These are phyloP conservation scores for Babesia ovis DNA, from an alignment of 169 alveolate genomes.

Conservation along the genomic window DNA sequence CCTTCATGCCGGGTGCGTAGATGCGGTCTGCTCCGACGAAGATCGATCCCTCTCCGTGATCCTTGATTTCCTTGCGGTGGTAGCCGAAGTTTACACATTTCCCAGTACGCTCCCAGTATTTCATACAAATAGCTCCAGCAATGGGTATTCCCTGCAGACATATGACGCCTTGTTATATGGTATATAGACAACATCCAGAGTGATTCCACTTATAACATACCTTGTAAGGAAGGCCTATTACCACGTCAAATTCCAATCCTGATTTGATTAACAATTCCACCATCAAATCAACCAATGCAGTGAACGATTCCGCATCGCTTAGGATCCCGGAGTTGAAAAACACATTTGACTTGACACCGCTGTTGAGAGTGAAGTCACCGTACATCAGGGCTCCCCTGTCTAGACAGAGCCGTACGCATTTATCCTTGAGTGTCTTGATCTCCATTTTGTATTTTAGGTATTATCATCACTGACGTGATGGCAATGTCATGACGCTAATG, in stretches of 20 bases:
- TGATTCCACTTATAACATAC: conserved; percentile 4
- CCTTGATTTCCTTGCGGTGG: conserved; percentile 65
- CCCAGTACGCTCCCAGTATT: conserved; percentile 62
- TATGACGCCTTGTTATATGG: background rate
- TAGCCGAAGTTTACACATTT: conserved; percentile 54
- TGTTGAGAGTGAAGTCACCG: conserved; percentile 51
- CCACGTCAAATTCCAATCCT: conserved; percentile 53
- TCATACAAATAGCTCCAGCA: conserved; percentile 39
- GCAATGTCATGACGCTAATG: background rate
- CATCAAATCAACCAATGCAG: conserved; percentile 37
- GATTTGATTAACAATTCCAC: conserved; percentile 29
- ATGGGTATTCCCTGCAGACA: conserved; percentile 55
- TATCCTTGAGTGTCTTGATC: background rate
- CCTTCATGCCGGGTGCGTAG: conserved; percentile 44
- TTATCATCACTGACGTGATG: background rate
- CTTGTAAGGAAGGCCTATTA: conserved; percentile 65
- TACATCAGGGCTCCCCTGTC: conserved; percentile 25
- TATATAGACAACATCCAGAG: background rate
- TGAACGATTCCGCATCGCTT: conserved; percentile 55
- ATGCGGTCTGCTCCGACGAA: conserved; percentile 45
- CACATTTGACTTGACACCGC: conserved; percentile 44
- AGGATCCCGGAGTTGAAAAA: conserved; percentile 64
- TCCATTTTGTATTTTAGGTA: background rate
- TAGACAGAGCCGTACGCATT: conserved; percentile 22
- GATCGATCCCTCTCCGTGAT: conserved; percentile 59